Evolutionary conservation across 192 early-diverging fungal species (phyloP).

Genomic region (Geranomyces michiganensis): DNA sequence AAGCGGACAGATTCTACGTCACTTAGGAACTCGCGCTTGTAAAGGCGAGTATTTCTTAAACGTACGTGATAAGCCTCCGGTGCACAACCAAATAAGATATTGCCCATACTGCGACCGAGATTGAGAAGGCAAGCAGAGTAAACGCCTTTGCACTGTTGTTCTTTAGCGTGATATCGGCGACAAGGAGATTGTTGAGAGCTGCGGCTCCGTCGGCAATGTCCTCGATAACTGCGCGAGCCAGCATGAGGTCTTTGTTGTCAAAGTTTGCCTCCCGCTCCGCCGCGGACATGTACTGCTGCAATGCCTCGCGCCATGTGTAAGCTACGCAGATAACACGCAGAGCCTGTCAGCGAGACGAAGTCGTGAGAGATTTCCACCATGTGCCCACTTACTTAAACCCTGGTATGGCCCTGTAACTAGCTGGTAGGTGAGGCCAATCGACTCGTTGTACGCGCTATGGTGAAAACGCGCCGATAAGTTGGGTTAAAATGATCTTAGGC

Average conservation of each 20-base stretch:
- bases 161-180: background rate
- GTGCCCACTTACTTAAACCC: constrained; percentile 5
- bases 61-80: constrained; percentile 5
- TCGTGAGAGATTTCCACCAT: background rate
- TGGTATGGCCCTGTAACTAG: constrained; percentile 10
- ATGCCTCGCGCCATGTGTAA: constrained; percentile 10
- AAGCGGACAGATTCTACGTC: no score
- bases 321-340: background rate
- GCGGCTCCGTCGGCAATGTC: constrained; percentile 11
- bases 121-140: constrained; percentile 8
- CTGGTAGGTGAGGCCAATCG: constrained; percentile 8
- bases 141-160: constrained; percentile 4
- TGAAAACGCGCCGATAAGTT: background rate
- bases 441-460: constrained; percentile 12
- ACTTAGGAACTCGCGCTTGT: no score
- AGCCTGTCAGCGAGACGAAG: no score
- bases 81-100: constrained; percentile 9
- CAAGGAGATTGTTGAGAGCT: constrained; percentile 2
- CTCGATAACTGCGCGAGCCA: background rate
- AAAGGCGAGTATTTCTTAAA: no score
- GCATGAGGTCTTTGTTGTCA: background rate
- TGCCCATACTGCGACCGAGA: constrained; percentile 4
- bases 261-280: background rate
- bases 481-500: background rate
- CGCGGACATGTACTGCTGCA: background rate